These are phyloP conservation scores for Leishmania major DNA, from an alignment of 208 protist genomes.

Conservation along the genomic window DNA sequence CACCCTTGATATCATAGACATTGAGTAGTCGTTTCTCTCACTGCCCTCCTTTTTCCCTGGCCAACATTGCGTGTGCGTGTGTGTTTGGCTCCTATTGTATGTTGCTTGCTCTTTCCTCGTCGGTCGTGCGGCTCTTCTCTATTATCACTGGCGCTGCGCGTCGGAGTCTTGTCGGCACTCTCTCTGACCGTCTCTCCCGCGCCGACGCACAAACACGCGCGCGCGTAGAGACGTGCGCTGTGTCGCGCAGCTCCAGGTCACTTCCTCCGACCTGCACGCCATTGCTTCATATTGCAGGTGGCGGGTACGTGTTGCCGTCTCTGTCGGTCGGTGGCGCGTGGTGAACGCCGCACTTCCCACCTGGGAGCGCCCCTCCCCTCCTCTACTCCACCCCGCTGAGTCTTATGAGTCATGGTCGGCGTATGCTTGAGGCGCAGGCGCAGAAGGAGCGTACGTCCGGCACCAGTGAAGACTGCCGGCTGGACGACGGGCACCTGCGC, in stretches of 20 bases:
- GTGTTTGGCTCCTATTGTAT: not conserved
- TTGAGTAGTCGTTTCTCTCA: not conserved
- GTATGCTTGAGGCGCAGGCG: slow-evolving; percentile 59
- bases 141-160: not conserved
- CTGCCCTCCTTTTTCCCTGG: not conserved
- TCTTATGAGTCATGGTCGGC: slow-evolving; percentile 49
- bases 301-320: not conserved
- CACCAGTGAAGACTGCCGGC: slow-evolving; percentile 13
- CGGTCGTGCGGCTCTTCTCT: not conserved
- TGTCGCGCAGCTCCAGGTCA: not conserved
- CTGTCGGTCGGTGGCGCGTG: not conserved
- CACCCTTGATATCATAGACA: not conserved
- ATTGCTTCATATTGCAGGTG: not conserved
- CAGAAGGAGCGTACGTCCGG: slow-evolving; percentile 33
- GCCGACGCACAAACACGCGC: not conserved
- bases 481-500: slow-evolving; percentile 31
- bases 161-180: not conserved
- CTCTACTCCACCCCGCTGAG: not conserved
- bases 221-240: not conserved
- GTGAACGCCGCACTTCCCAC: not conserved
- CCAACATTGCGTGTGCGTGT: too few relatives aligned
- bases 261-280: not conserved
- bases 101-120: not conserved
- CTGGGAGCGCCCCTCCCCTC: not conserved
- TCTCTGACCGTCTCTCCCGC: not conserved